Conservation (phyloP, 768 basidiomycete genomes). For the Boletus barrowsii region DNA sequence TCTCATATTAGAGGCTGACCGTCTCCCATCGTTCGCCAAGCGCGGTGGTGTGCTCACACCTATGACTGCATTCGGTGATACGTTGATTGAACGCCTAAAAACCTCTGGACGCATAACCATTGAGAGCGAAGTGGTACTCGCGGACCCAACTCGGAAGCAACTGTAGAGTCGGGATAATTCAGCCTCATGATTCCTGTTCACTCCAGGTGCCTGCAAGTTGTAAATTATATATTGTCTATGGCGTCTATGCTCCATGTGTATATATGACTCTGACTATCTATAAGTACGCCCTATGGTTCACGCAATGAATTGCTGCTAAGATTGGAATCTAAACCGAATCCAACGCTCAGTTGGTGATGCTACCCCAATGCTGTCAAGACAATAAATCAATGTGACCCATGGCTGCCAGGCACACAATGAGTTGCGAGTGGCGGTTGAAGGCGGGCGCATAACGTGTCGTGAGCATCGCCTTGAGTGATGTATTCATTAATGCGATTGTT, state of each 20-base stretch:
- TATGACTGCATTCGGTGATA: conserved; percentile 76
- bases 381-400: not conserved
- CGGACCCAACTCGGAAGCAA: conserved; percentile 9
- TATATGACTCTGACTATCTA: not conserved
- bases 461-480: conserved; percentile 2
- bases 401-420: not conserved
- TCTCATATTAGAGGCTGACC: conserved; percentile 53
- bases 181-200: not conserved
- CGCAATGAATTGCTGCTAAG: not conserved
- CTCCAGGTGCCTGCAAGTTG: not conserved
- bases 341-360: not conserved
- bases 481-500: conserved; percentile 1
- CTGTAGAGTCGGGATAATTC: not conserved
- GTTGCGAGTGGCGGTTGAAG: not conserved
- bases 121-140: conserved; percentile 43
- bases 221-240: not conserved
- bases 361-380: not conserved
- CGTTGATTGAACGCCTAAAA: conserved; percentile 64
- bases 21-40: conserved; percentile 54
- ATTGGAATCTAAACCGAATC: not conserved
- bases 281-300: not conserved
- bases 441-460: not conserved
- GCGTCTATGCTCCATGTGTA: not conserved
- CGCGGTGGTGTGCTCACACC: conserved; percentile 83
- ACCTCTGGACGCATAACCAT: conserved; percentile 56